Evolutionary conservation across 345 rosid genomes (phyloP).

Genomic region (Crucihimalaya himalaica): DNA sequence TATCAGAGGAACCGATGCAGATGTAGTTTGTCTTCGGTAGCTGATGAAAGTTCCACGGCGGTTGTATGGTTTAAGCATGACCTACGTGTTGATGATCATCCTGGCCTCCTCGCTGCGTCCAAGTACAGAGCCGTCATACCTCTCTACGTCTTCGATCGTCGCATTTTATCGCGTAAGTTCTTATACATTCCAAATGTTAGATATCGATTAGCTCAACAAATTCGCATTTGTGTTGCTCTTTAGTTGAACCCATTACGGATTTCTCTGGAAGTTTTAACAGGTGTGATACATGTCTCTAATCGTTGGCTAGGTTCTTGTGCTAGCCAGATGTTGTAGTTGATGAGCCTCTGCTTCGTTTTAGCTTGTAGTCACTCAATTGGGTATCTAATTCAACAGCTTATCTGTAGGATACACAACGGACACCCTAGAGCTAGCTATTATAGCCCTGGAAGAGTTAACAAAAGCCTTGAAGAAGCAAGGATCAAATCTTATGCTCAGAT

Average conservation of each 20-base stretch:
- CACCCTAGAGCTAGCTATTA: slow-evolving; percentile 63
- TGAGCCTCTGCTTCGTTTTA: not conserved
- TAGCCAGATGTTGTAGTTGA: not conserved
- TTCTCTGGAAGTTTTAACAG: not conserved
- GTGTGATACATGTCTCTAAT: too few relatives aligned
- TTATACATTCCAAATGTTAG: not conserved
- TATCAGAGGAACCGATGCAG: slow-evolving; percentile 9
- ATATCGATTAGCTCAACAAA: not conserved
- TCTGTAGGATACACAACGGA: slow-evolving; percentile 75
- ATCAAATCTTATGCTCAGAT: slow-evolving; percentile 76
- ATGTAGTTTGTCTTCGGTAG: slow-evolving; percentile 31
- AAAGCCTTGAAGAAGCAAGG: slow-evolving; percentile 57
- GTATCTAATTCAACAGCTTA: slow-evolving; percentile 15
- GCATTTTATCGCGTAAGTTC: slow-evolving; percentile 66
- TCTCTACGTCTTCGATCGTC: slow-evolving; percentile 80
- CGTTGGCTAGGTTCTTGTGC: not conserved
- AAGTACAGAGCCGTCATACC: slow-evolving; percentile 50
- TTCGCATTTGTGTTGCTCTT: not conserved
- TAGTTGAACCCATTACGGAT: not conserved
- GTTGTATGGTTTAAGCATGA: slow-evolving; percentile 94
- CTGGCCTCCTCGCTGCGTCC: slow-evolving; percentile 65
- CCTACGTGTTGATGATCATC: slow-evolving; percentile 84
- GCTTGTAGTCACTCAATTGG: not conserved
- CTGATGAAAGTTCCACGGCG: slow-evolving; percentile 48
- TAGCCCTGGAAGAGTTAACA: slow-evolving; percentile 68